Evolutionary conservation across 2,329 filamentous ascomycete species (phyloP).

Genomic region (Penicillium fuscoglaucum): DNA sequence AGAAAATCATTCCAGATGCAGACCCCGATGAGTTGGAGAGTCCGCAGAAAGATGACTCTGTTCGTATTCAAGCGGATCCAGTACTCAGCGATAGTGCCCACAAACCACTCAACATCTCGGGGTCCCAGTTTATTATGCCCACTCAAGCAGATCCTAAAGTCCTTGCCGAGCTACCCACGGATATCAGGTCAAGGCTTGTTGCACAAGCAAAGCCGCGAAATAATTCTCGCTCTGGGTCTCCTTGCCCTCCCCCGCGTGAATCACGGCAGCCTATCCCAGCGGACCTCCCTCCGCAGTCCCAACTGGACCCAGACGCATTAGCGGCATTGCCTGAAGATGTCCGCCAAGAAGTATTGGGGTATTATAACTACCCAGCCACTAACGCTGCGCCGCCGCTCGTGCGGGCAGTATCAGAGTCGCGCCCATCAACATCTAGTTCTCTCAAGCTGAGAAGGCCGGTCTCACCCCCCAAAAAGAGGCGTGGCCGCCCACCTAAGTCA

Average conservation of each 20-base stretch:
- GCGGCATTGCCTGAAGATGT: conserved; percentile 81
- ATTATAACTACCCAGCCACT: conserved; percentile 55
- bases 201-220: conserved; percentile 51
- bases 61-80: conserved; percentile 33
- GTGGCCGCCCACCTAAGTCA: conserved; percentile 54
- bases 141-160: conserved; percentile 76
- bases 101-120: conserved; percentile 72
- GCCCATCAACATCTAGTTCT: conserved; percentile 40
- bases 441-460: conserved; percentile 46
- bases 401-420: conserved; percentile 48
- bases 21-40: conserved; percentile 54
- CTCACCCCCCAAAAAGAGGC: conserved; percentile 68
- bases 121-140: conserved; percentile 91
- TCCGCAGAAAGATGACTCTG: conserved; percentile 40
- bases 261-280: conserved; percentile 28
- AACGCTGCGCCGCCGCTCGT: conserved; percentile 30
- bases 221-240: conserved; percentile 31
- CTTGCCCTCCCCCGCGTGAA: conserved; percentile 34
- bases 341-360: conserved; percentile 75
- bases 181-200: conserved; percentile 76
- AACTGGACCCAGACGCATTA: conserved; percentile 83
- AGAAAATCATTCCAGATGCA: conserved; percentile 20
- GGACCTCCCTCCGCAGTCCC: conserved; percentile 63
- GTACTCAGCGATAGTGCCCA: conserved; percentile 44
- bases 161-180: conserved; percentile 76